These are phyloP conservation scores for Rhynchospora tenuis DNA, from an alignment of 176 grass and related monocot species.

Conservation along the genomic window DNA sequence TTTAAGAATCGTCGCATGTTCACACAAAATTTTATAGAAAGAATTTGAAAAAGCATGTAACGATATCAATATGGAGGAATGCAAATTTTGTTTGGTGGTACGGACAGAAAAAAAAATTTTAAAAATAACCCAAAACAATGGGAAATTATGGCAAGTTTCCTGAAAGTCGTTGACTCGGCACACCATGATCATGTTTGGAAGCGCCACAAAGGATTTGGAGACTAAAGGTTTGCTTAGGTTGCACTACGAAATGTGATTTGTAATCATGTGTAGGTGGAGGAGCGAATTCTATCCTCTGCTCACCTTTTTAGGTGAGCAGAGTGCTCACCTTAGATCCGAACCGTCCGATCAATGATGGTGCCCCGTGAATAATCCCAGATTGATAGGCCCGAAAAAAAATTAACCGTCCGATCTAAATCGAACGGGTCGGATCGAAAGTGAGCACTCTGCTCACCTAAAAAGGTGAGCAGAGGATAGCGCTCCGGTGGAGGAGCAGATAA, in stretches of 20 bases:
- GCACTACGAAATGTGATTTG: background rate
- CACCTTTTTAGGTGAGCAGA: no score
- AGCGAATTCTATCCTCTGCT: no score
- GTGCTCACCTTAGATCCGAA: no score
- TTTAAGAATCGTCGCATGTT: background rate
- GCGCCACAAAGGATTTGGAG: background rate
- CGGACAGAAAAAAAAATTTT: background rate
- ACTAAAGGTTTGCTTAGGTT: background rate
- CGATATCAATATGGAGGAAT: background rate
- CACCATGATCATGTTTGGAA: background rate
- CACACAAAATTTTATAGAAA: background rate
- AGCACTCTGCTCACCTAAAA: no score
- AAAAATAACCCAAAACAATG: background rate
- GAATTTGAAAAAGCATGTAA: background rate
- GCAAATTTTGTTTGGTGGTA: background rate
- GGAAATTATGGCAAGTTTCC: background rate
- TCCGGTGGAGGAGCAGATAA: conserved; percentile 12
- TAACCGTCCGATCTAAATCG: no score
- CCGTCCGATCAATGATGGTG: no score
- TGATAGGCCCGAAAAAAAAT: no score
- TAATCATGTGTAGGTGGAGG: background rate
- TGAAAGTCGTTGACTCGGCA: background rate
- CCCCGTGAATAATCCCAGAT: no score
- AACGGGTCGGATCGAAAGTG: no score
- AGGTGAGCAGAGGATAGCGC: no score